Conservation (phyloP, 164 flowering plant genomes). For the Warburgia ugandensis region DNA sequence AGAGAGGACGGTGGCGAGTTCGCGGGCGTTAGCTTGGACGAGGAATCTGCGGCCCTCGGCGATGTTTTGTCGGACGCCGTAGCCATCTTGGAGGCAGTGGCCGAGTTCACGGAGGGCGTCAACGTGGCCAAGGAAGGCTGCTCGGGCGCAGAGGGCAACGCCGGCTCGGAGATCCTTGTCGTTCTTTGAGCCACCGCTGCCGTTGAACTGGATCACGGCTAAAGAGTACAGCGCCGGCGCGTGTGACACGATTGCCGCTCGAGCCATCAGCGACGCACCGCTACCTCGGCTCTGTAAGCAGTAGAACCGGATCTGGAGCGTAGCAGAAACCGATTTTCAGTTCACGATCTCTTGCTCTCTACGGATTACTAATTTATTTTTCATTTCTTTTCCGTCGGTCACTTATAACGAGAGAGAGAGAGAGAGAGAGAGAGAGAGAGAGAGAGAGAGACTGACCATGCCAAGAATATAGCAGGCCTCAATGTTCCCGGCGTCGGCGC, state of each 20-base stretch:
- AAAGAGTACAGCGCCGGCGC: slow-evolving; percentile 67
- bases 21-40: slow-evolving; percentile 60
- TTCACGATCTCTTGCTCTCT: neutral
- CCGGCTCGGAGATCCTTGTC: slow-evolving; percentile 74
- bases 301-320: slow-evolving; percentile 35
- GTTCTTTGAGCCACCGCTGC: slow-evolving; percentile 61
- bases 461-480: slow-evolving; percentile 81
- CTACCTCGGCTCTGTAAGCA: slow-evolving; percentile 52
- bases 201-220: slow-evolving; percentile 87
- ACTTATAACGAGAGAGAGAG: neutral
- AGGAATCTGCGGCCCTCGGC: slow-evolving; percentile 55
- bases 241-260: slow-evolving; percentile 70
- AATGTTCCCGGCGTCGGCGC: slow-evolving; percentile 65
- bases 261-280: slow-evolving; percentile 69
- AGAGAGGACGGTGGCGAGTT: slow-evolving; percentile 38
- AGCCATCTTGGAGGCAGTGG: slow-evolving; percentile 82
- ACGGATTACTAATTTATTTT: neutral
- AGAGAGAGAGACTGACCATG: slow-evolving; percentile 40
- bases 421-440: neutral
- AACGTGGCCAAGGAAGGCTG: slow-evolving; percentile 65
- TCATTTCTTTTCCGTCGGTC: neutral
- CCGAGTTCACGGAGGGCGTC: slow-evolving; percentile 79
- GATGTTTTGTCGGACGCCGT: slow-evolving; percentile 54
- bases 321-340: neutral
- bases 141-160: slow-evolving; percentile 65